A percentile compares a stretch with the other conserved stretches of the same genome.
Evolutionary conservation across 495 filamentous ascomycete genomes (phyloP).

Genomic region (Penicillium subrubescens): DNA sequence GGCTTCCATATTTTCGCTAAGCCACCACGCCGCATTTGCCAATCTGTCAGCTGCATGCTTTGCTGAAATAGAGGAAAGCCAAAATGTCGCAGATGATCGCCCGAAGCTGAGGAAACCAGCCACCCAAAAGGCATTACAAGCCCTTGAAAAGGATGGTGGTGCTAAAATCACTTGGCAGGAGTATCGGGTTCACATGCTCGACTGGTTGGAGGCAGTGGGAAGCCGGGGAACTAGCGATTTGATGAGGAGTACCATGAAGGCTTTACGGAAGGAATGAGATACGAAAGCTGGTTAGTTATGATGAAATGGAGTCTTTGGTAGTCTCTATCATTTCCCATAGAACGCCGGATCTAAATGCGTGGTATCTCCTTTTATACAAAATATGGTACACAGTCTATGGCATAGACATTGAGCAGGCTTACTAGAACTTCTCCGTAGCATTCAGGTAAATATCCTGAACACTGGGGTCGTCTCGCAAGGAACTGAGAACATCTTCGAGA

Average conservation of each 20-base stretch:
- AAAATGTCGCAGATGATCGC: conserved; percentile 49
- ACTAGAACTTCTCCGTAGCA: conserved; percentile 36
- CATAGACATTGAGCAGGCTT: not conserved
- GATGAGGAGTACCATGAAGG: conserved; percentile 85
- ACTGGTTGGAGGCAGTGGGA: conserved; percentile 66
- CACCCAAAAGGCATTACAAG: conserved; percentile 63
- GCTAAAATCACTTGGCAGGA: conserved; percentile 69
- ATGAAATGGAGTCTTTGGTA: not conserved
- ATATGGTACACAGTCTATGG: conserved; percentile 25
- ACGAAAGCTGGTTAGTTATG: not conserved
- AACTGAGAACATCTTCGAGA: conserved; percentile 44
- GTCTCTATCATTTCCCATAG: not conserved
- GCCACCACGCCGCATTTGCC: conserved; percentile 66
- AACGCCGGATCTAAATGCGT: conserved; percentile 25
- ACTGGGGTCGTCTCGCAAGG: conserved; percentile 59
- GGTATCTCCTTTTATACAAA: conserved; percentile 17
- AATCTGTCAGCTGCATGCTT: conserved; percentile 69
- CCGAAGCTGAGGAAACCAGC: conserved; percentile 74
- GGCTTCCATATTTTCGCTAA: conserved; percentile 65
- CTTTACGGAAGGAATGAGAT: conserved; percentile 49
- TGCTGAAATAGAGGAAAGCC: conserved; percentile 61
- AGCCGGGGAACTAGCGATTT: conserved; percentile 68
- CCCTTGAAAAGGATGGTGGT: conserved; percentile 69
- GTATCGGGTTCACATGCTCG: conserved; percentile 74
- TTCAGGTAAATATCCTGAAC: conserved; percentile 74